phyloP scores from a whole-genome alignment of 768 basidiomycete species.

The Suillus cothurnatus region DNA sequence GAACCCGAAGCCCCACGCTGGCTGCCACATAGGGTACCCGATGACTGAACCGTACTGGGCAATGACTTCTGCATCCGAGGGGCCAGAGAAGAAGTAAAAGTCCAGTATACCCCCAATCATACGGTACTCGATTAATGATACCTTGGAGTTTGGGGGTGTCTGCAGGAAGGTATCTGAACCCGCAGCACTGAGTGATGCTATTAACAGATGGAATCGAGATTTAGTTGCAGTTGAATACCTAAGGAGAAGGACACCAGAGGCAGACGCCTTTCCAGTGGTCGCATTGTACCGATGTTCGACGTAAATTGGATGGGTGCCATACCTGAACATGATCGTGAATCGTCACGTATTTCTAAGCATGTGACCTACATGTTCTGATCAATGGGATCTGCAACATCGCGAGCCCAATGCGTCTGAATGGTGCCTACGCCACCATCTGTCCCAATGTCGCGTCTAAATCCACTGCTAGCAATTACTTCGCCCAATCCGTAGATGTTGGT shows the following conservation, averaged over 20 bases:
- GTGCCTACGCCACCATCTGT: slow-evolving; percentile 52
- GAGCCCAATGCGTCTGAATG: slow-evolving; percentile 68
- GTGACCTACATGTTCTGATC: slow-evolving; percentile 63
- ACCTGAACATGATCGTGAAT: slow-evolving; percentile 39
- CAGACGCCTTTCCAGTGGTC: slow-evolving; percentile 49
- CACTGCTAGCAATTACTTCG: slow-evolving; percentile 69
- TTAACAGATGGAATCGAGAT: slow-evolving; percentile 3
- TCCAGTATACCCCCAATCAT: slow-evolving; percentile 75
- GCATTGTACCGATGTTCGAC: slow-evolving; percentile 70
- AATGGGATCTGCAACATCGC: slow-evolving; percentile 62
- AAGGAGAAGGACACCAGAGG: slow-evolving; percentile 78
- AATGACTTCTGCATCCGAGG: slow-evolving; percentile 52
- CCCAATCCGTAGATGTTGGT: slow-evolving; percentile 82
- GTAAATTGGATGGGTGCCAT: slow-evolving; percentile 75
- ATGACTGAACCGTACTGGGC: slow-evolving; percentile 71
- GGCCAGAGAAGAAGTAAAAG: slow-evolving; percentile 75
- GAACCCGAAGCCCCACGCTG: slow-evolving; percentile 78
- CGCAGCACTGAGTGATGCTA: slow-evolving; percentile 47
- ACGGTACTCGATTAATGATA: slow-evolving; percentile 71
- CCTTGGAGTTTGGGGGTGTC: slow-evolving; percentile 54
- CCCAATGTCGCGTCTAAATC: slow-evolving; percentile 64
- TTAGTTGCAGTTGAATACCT: slow-evolving; percentile 41
- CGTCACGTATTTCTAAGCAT: neutral
- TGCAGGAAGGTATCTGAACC: slow-evolving; percentile 72
- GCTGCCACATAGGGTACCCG: slow-evolving; percentile 71